Base-by-base conservation (phyloP, 2,329 filamentous ascomycete genomes). In the Pseudopithomyces chartarum region DNA sequence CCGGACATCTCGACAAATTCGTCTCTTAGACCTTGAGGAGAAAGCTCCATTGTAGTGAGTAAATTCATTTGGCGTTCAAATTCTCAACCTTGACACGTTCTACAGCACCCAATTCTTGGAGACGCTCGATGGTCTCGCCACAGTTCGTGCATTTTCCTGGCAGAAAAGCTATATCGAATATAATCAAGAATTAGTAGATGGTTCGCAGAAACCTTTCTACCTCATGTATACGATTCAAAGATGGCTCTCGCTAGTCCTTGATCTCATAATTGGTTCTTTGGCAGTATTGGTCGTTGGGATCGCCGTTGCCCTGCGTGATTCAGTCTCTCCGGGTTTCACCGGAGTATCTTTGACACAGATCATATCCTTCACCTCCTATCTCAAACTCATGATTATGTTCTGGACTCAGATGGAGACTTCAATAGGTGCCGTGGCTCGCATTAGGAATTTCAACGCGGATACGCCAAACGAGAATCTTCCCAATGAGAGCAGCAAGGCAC, bases 341-440 rank as follows among this genome's bases (percentile, higher is more conserved):
- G 82, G 81, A 52, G 72, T 84, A 2, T 80, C 80, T 1, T 64
- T 85, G 15, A 66, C 82, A 22, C 80, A 80, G 40, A 74, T 83
- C 33, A 76, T 84, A 36, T 68, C 74, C 29, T 82, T 85, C 66
- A 82, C 78, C 58, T 70, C 77, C 29, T 76, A 74, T 38, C 71
- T 84, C 44, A 79, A 78, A 38, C 65, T 76, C 15, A 61, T 82
- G 8, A 71, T 82, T 3, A 61, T 74, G 3, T 76, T 73, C 19
- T 86, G 82, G 82, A 85, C 83, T 1, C 74, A 75, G 23, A 68
- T 86, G 26, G 84, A 86, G 60, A 85, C 82, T 0, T 78, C 78
- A 19, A 76, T 86, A 38, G 83, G 83, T 3, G 82, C 83, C 4
- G 76, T 86, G 23, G 72, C 79, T n/a, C 75, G 84, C 8, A 73